Evolutionary conservation across 2,329 filamentous ascomycete genomes (phyloP), one percentile per base, ranked within the genome.

Genomic region (Sporothrix phasma): DNA sequence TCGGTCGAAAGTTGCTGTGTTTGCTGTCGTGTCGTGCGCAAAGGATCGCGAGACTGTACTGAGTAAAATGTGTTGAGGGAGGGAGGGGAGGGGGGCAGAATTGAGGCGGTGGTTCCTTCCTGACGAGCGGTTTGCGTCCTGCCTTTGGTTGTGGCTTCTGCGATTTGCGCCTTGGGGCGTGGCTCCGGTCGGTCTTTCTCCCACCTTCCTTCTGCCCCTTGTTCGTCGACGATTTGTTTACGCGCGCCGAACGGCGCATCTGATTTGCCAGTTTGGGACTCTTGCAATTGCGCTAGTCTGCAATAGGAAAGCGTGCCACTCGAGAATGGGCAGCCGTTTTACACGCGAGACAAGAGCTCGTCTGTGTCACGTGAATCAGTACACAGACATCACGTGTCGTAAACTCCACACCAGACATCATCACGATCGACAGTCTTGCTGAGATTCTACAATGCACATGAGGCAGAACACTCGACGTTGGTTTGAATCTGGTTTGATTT

Each of bases 201-300:
- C 63, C 49, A 63, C 51, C 37, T 13, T 37, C 13, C n/a, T 58
- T 63, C 41, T n/a, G n/a, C 51, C 51, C 41, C 62, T 43, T 46
- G 51, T 58, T 47, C 51, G 39, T 58, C 51, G 61, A 63, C 64
- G 54, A 66, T 67, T 68, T 69, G 68, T 69, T 69, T 69, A 69
- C 68, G 66, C 66, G 65, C 66, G 65, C 65, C 64, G 62, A 22
- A 58, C 46, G 46, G 10, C 22, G n/a, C 60, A 62, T 59, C 63
- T 68, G 64, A 68, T 68, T 68, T 67, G 66, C 58, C 59, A 41
- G 34, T 31, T 62, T 4, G n/a, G 13, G 11, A 6, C 19, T 29
- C 6, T 19, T 34, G 34, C 49, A 22, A 6, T 31, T 4, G 37
- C 65, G 66, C 70, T 72, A 72, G 65, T 34, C 69, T 65, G 0